Percentiles rank a stretch among this genome's conserved stretches.
Conservation (phyloP, 2,329 filamentous ascomycete species). For the Colletotrichum somersetense region DNA sequence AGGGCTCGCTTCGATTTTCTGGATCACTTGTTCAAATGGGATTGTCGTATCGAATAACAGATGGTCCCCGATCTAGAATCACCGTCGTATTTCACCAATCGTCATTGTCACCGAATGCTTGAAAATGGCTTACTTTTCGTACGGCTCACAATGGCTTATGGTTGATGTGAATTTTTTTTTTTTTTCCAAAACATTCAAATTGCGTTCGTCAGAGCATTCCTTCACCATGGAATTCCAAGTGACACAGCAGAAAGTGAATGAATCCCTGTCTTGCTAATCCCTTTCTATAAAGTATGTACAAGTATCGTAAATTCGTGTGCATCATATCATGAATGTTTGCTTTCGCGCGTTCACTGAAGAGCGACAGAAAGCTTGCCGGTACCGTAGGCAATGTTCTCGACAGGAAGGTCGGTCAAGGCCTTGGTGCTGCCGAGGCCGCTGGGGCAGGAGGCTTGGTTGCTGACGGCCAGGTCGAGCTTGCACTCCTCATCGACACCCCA, state of each 20-base stretch:
- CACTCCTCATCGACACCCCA: constrained; percentile 66
- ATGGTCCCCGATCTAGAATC: neutral
- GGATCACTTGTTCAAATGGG: neutral
- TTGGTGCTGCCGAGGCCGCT: constrained; percentile 55
- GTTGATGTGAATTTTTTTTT: neutral
- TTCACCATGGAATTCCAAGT: neutral
- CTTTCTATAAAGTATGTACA: constrained; percentile 35
- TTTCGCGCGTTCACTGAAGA: constrained; percentile 25
- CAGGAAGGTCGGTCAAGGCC: constrained; percentile 53
- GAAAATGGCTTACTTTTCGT: neutral
- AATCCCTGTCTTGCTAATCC: neutral
- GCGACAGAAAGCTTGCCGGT: constrained; percentile 54
- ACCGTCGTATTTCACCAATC: neutral
- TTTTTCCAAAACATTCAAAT: too few species aligned
- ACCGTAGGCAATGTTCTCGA: constrained; percentile 66
- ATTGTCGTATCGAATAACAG: neutral
- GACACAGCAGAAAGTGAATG: neutral
- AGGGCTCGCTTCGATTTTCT: constrained; percentile 42
- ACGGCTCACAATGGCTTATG: neutral
- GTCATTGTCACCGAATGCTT: neutral
- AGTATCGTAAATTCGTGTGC: constrained; percentile 36
- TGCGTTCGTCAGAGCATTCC: too few species aligned
- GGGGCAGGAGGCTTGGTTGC: constrained; percentile 67
- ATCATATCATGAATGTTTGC: constrained; percentile 24
- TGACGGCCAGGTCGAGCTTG: constrained; percentile 58